Base-by-base conservation (phyloP, 768 basidiomycete species). In the Galerina sulciceps region DNA sequence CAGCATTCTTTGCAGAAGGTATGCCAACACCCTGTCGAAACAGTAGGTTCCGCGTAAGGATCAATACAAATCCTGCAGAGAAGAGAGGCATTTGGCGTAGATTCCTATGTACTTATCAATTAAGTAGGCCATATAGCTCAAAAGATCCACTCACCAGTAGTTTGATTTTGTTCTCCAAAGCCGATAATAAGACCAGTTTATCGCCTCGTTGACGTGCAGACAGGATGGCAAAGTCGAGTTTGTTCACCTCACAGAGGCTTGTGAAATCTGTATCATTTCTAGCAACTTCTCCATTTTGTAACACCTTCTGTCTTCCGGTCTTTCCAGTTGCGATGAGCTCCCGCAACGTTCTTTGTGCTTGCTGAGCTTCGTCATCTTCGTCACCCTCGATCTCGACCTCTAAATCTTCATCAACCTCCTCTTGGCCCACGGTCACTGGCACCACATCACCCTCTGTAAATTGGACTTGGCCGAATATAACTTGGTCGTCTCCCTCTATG, bases 21-120 rank as follows among this genome's bases (percentile, higher is more conserved):
- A 67, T 94, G 91, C 92, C 92, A 94, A 70, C 91, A 94, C 6
- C 91, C 91, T 0, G 90, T 91, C 13, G 90, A 91, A 9, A 87
- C 83, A 0, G 91, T 91, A 0, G 91, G 88, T 60, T 93, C 92
- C 0, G 75, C 81, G 65, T 92, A 92, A 1, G 87, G 81, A 47
- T 92, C 91, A 14, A 94, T 73, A 65, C 91, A 94, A 54, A 94
- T 90, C 17, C 92, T 87, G 71, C 91, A 94, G 1, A 85, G 69
- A 11, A 79, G 61, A 14, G 77, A 73, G 4, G 77, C 73, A 14
- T 81, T 76, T 9, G 76, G 64, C 55, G 67, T 71, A 52, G 78
- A 77, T 75, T 84, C 81, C 84, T 86, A 35, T 50, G 49, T 17
- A 48, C 50, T 37, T 64, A 40, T 48, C 45, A 49, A 50, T 23